Percentiles rank a stretch among this genome's conserved stretches.
These are phyloP conservation scores for Hypoxylon sp. DNA, from an alignment of 2,329 filamentous ascomycete genomes.

Conservation along the genomic window DNA sequence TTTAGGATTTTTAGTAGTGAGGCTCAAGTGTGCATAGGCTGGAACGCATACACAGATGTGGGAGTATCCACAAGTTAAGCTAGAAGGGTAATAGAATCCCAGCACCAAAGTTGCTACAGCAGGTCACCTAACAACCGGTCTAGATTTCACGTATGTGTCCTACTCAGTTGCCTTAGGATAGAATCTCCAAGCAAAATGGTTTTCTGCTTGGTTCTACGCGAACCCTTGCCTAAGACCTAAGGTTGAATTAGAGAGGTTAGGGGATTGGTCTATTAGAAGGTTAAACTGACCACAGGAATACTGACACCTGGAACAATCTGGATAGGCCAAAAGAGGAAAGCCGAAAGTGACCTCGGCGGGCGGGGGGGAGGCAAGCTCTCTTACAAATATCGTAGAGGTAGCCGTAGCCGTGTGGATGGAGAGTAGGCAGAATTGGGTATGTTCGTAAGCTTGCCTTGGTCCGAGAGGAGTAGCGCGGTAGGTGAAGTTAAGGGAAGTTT, in stretches of 20 bases:
- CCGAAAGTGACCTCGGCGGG: slow-evolving; percentile 33
- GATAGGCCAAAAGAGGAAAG: slow-evolving; percentile 32
- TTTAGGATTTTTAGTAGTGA: slow-evolving; percentile 15
- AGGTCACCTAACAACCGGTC: not conserved
- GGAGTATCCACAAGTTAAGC: slow-evolving; percentile 15
- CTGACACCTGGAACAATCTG: slow-evolving; percentile 11
- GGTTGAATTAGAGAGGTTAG: slow-evolving; percentile 9
- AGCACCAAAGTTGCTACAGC: slow-evolving; percentile 21
- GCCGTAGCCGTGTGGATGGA: slow-evolving; percentile 22
- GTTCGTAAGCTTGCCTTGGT: slow-evolving; percentile 25
- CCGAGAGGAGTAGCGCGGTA: slow-evolving; percentile 28
- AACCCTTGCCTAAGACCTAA: slow-evolving; percentile 6
- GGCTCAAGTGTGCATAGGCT: slow-evolving; percentile 21
- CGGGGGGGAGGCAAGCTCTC: slow-evolving; percentile 32
- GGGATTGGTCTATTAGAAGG: slow-evolving; percentile 4
- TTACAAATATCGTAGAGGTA: slow-evolving; percentile 35
- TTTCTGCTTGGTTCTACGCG: slow-evolving; percentile 13
- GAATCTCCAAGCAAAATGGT: slow-evolving; percentile 8
- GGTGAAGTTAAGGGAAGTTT: slow-evolving; percentile 14
- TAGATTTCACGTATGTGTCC: slow-evolving; percentile 8
- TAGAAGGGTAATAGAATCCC: slow-evolving; percentile 12
- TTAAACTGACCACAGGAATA: slow-evolving; percentile 9
- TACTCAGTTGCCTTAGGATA: slow-evolving; percentile 7
- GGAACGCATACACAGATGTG: slow-evolving; percentile 22
- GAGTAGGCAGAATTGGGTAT: slow-evolving; percentile 23